Base-by-base conservation (phyloP, 345 rosid genomes). In the Euphorbia tirucalli region DNA sequence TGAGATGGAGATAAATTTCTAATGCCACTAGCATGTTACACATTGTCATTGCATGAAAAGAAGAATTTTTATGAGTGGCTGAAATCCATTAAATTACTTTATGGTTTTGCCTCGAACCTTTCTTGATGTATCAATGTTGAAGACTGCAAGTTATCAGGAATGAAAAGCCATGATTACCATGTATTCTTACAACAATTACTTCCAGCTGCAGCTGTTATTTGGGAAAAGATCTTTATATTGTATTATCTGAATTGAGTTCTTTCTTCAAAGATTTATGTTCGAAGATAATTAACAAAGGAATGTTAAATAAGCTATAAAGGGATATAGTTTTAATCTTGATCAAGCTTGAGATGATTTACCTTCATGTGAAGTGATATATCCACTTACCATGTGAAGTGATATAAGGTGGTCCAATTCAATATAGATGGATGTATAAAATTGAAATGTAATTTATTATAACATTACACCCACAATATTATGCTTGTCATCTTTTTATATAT, bases 101-200 rank as follows among this genome's bases (percentile, higher is more conserved):
- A 61, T 18, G 65, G 43, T 1, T 61, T 13, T 61, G 65, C 65
- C 1, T 61, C 65, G 14, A 61, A 61, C 1, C 11, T 61, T 1
- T 61, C 65, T 5, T 2, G 43, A 2, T 61, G 41, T 61, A 41
- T 61, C 28, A 61, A 61, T 61, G 11, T 31, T 3, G 7, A 31
- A 14, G 65, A 61, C 14, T 30, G 43, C 31, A 61, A 61, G 18
- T 15, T 61, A 16, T 61, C 24, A 6, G 10, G 65, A 3, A 61
- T 61, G 65, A 61, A 31, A 30, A 61, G 65, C 19, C 65, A 31
- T 31, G 65, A 61, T 31, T 61, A 61, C 31, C 65, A 61, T 61
- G 19, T 31, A 0, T 61, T 61, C 14, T 7, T 61, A 30, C 22
- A 61, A 61, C 1, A 41, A 31, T 0, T 61, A 30, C 43, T 55